Conservation (phyloP, 495 filamentous ascomycete genomes). For the Articulospora tetracladia region DNA sequence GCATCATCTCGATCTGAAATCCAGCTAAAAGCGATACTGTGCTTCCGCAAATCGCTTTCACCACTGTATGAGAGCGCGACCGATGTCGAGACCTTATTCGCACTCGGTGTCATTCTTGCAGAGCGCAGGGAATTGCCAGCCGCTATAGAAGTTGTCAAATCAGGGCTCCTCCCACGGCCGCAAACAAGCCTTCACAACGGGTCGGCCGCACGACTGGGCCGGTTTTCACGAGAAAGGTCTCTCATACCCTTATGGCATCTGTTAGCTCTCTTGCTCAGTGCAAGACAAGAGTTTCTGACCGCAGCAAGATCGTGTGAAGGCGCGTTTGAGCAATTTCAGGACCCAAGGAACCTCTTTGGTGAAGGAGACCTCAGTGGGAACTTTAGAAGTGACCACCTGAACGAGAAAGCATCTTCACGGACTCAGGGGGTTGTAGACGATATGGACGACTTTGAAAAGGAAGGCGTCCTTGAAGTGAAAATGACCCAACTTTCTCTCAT, state of each 20-base stretch:
- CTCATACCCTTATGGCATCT: constrained; percentile 79
- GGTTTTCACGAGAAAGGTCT: constrained; percentile 42
- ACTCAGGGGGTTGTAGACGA: constrained; percentile 59
- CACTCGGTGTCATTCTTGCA: constrained; percentile 72
- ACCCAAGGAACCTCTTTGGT: constrained; percentile 53
- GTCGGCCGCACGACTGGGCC: constrained; percentile 36
- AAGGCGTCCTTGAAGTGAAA: constrained; percentile 79
- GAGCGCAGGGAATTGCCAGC: constrained; percentile 73
- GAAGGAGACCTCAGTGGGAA: constrained; percentile 29
- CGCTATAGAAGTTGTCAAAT: constrained; percentile 73
- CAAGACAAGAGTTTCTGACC: constrained; percentile 76
- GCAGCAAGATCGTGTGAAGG: constrained; percentile 80
- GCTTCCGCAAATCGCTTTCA: constrained; percentile 65
- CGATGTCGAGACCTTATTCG: constrained; percentile 70
- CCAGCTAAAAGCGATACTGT: constrained; percentile 68
- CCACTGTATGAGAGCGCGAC: constrained; percentile 56
- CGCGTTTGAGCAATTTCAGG: constrained; percentile 81
- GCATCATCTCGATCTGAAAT: constrained; percentile 62
- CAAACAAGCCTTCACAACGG: constrained; percentile 10
- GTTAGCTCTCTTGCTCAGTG: constrained; percentile 78
- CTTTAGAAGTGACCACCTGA: constrained; percentile 52
- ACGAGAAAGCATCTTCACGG: constrained; percentile 31
- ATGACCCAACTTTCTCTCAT: constrained; percentile 88
- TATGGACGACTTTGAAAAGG: constrained; percentile 74
- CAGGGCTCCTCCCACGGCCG: constrained; percentile 35